These are phyloP conservation scores for Rhizophora apiculata DNA, from an alignment of 345 rosid genomes.

Conservation along the genomic window DNA sequence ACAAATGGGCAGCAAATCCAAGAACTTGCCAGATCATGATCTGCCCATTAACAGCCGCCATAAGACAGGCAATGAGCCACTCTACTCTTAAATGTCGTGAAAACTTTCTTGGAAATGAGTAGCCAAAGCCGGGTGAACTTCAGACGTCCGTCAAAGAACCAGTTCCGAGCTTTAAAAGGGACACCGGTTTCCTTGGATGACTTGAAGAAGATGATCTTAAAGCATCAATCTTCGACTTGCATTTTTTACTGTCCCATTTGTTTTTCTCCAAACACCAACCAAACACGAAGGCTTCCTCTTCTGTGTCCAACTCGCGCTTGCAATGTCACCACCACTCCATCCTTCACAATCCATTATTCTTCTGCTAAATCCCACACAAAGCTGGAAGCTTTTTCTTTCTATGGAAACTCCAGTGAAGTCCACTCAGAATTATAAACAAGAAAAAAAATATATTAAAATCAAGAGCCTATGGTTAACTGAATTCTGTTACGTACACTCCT, in stretches of 20 bases:
- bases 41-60: too few relatives aligned
- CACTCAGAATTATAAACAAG: too few relatives aligned
- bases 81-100: too few relatives aligned
- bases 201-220: slow-evolving; percentile 23
- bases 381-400: too few relatives aligned
- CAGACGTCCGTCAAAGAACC: slow-evolving; percentile 40
- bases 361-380: too few relatives aligned
- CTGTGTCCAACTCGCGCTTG: neutral
- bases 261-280: slow-evolving; percentile 37
- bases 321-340: slow-evolving; percentile 1
- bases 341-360: slow-evolving; percentile 10
- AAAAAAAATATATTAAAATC: too few relatives aligned
- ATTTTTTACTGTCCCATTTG: slow-evolving; percentile 33
- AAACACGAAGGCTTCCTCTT: slow-evolving; percentile 18
- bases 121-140: slow-evolving; percentile 6
- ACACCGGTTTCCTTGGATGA: slow-evolving; percentile 10
- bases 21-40: too few relatives aligned
- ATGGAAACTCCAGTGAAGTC: too few relatives aligned
- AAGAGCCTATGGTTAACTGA: too few relatives aligned
- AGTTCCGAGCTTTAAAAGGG: slow-evolving; percentile 19
- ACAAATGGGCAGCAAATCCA: too few relatives aligned
- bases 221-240: slow-evolving; percentile 41
- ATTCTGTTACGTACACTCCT: too few relatives aligned
- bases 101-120: slow-evolving; percentile 6
- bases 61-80: too few relatives aligned